These are phyloP conservation scores for Xylaria nigripes DNA, from an alignment of 495 filamentous ascomycete species.

Conservation along the genomic window DNA sequence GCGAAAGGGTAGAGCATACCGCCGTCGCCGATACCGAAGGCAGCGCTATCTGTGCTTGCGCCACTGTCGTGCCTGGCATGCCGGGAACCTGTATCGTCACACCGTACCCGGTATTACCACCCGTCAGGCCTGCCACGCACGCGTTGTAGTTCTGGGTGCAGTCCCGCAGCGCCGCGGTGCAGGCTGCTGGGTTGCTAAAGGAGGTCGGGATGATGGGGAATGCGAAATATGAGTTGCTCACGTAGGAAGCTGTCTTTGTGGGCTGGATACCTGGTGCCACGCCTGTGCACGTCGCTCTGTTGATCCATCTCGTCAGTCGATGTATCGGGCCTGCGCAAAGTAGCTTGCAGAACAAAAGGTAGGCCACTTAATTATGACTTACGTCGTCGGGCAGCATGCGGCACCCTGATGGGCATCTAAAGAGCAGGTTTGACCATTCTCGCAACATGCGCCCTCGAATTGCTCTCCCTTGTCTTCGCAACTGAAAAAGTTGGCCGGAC, in stretches of 20 bases:
- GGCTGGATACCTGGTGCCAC: slow-evolving; percentile 26
- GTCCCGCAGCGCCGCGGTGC: slow-evolving; percentile 57
- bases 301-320: slow-evolving; percentile 1
- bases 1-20: slow-evolving; percentile 58
- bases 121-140: slow-evolving; percentile 53
- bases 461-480: slow-evolving; percentile 32
- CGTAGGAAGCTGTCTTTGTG: slow-evolving; percentile 37
- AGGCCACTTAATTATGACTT: slow-evolving; percentile 31
- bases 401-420: slow-evolving; percentile 34
- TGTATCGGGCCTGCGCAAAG: neutral
- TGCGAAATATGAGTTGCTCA: slow-evolving; percentile 52
- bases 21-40: slow-evolving; percentile 46
- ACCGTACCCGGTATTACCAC: slow-evolving; percentile 43
- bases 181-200: slow-evolving; percentile 54
- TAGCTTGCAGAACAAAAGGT: neutral
- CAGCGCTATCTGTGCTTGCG: slow-evolving; percentile 28
- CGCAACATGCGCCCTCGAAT: slow-evolving; percentile 37
- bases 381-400: slow-evolving; percentile 41
- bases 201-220: slow-evolving; percentile 61
- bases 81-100: slow-evolving; percentile 57
- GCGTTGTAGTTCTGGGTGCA: slow-evolving; percentile 57
- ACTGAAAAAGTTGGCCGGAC: slow-evolving; percentile 34
- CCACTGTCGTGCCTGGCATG: slow-evolving; percentile 44
- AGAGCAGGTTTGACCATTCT: slow-evolving; percentile 36
- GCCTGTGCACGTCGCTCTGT: slow-evolving; percentile 40